Evolutionary conservation across 306 rosid species (phyloP).

Genomic region (Trichosanthes cucumerina): DNA sequence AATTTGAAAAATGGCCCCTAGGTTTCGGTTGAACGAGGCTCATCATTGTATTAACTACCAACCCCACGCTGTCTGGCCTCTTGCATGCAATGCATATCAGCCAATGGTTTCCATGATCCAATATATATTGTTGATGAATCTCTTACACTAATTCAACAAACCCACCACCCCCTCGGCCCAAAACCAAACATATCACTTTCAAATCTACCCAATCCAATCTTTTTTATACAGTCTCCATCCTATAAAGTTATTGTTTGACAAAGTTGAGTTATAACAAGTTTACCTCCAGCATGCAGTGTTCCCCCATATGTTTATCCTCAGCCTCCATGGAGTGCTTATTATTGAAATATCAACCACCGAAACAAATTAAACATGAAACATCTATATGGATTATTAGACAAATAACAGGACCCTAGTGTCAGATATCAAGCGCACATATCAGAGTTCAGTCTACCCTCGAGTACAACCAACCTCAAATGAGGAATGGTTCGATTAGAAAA

Average conservation of each 20-base stretch:
- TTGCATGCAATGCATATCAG: background rate
- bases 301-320: background rate
- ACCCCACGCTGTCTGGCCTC: conserved; percentile 7
- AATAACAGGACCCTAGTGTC: conserved; percentile 6
- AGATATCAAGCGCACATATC: conserved; percentile 14
- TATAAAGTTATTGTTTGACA: too few species aligned
- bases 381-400: background rate
- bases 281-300: background rate
- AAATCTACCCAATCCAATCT: background rate
- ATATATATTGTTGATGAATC: background rate
- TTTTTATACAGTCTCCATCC: background rate
- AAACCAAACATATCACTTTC: background rate
- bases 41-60: background rate
- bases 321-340: background rate
- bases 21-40: background rate
- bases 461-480: background rate
- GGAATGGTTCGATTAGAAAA: background rate
- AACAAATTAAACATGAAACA: background rate
- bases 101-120: background rate
- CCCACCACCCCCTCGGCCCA: background rate
- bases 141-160: background rate
- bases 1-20: background rate
- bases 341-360: background rate
- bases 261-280: background rate
- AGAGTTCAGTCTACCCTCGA: conserved; percentile 14